Percentiles rank a stretch among this genome's conserved stretches.
phyloP scores from a whole-genome alignment of 441 rosid species.

The Euphorbia corollata region DNA sequence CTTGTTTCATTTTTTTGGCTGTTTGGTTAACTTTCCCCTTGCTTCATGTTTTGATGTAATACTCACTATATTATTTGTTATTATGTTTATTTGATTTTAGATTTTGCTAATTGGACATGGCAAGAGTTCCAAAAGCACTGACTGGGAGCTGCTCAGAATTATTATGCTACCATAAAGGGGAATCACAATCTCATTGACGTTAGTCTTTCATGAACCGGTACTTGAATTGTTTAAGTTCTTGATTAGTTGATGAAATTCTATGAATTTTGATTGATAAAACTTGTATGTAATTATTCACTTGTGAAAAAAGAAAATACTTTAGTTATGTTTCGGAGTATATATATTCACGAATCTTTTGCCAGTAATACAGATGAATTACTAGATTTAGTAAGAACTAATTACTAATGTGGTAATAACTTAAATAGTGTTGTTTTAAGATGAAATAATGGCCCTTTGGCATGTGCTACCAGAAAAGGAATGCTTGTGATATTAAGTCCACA shows the following conservation, averaged over 20 bases:
- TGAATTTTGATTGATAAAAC: not conserved
- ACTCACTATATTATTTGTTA: not conserved
- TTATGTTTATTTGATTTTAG: conserved; percentile 28
- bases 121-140: conserved; percentile 71
- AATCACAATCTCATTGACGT: conserved; percentile 61
- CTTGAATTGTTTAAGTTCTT: not conserved
- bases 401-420: not conserved
- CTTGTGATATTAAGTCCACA: no score
- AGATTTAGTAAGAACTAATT: not conserved
- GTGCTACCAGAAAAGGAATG: no score
- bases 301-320: not conserved
- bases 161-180: conserved; percentile 84
- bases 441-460: not conserved
- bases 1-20: not conserved
- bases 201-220: conserved; percentile 52
- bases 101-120: conserved; percentile 87
- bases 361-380: not conserved
- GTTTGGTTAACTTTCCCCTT: not conserved
- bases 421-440: not conserved
- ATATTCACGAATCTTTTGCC: not conserved
- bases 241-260: not conserved
- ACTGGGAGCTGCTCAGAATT: conserved; percentile 90
- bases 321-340: not conserved
- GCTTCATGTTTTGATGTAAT: not conserved
- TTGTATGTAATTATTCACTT: not conserved